phyloP scores from a whole-genome alignment of 1,139 yeast species.

The Barnettozyma hawaiiensis region DNA sequence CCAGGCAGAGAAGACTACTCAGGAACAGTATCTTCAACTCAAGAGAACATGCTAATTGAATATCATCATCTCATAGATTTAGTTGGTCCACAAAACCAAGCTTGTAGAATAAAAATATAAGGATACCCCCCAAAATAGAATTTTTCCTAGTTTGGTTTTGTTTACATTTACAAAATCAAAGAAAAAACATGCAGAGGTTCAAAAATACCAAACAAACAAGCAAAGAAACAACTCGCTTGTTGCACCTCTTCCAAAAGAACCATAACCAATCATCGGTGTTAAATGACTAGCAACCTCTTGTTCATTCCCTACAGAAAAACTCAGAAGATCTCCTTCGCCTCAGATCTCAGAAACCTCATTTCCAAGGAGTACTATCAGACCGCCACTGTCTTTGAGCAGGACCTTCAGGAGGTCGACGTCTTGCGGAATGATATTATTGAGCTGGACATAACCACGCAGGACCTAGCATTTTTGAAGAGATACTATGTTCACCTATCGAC shows the following conservation, averaged over 20 bases:
- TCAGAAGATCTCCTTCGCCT: conserved; percentile 40
- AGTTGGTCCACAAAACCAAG: no score
- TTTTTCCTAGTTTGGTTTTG: no score
- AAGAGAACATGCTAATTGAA: no score
- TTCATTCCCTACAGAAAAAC: conserved; percentile 52
- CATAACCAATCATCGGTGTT: no score
- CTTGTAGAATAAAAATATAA: neutral
- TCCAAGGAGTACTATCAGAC: conserved; percentile 61
- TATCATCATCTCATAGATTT: no score
- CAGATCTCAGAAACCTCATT: conserved; percentile 45
- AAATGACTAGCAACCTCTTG: conserved; percentile 35
- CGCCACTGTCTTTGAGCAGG: conserved; percentile 49
- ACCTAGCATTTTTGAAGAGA: conserved; percentile 27
- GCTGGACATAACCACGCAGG: conserved; percentile 27
- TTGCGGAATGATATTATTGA: conserved; percentile 34
- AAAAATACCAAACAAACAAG: no score
- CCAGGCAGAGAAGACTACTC: conserved; percentile 35
- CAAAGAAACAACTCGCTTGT: no score
- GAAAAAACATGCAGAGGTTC: no score
- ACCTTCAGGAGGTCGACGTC: conserved; percentile 39
- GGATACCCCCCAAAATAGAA: no score
- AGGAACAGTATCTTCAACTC: conserved; percentile 30
- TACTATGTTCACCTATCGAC: conserved; percentile 33
- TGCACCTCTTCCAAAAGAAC: no score
- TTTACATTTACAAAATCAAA: neutral